Percentiles rank a stretch among this genome's conserved stretches.
Conservation (phyloP, 768 basidiomycete genomes). For the Naganishia antarctica region DNA sequence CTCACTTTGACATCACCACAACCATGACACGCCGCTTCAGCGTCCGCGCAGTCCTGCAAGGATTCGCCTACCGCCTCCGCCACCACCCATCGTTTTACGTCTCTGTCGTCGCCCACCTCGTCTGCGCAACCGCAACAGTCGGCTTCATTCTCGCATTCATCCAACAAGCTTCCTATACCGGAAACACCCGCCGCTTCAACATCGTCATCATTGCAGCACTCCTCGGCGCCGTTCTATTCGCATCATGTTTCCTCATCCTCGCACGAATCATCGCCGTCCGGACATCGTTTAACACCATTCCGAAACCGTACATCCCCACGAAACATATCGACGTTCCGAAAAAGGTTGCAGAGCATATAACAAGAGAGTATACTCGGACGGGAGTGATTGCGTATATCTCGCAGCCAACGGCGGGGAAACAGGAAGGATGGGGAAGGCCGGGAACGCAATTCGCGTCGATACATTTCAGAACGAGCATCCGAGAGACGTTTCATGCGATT, state of each 20-base stretch:
- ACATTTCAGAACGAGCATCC: conserved; percentile 25
- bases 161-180: conserved; percentile 26
- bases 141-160: conserved; percentile 21
- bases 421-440: conserved; percentile 49
- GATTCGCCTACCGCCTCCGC: conserved; percentile 14
- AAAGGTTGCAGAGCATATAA: conserved; percentile 47
- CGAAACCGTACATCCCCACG: conserved; percentile 48
- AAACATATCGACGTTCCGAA: conserved; percentile 46
- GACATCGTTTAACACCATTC: conserved; percentile 43
- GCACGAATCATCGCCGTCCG: conserved; percentile 30
- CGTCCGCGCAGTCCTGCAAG: conserved; percentile 4
- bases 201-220: conserved; percentile 42
- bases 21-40: conserved; percentile 13
- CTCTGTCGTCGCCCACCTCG: conserved; percentile 19
- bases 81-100: conserved; percentile 30
- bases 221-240: conserved; percentile 33
- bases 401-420: conserved; percentile 46
- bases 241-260: conserved; percentile 29
- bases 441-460: conserved; percentile 34
- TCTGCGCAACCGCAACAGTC: conserved; percentile 10
- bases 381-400: conserved; percentile 48
- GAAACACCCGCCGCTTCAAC: conserved; percentile 35
- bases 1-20: too few species aligned
- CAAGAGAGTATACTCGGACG: conserved; percentile 46
- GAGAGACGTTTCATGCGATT: conserved; percentile 23